Evolutionary conservation across 345 rosid species (phyloP).

Genomic region (rapeseed (Brassica napus)): Da-Ae NC_063443.1:14899501-14900000

Average conservation of each 20-base stretch:
- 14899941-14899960: constrained; percentile 76
- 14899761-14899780: constrained; percentile 93
- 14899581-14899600: constrained; percentile 24
- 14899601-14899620: constrained; percentile 75
- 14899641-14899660: constrained; percentile 89
- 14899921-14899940: constrained; percentile 96
- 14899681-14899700: constrained; percentile 81
- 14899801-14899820: constrained; percentile 93
- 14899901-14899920: constrained; percentile 81
- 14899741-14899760: constrained; percentile 98
- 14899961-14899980: constrained; percentile 72
- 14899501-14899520: background rate
- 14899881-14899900: constrained; percentile 96
- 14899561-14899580: constrained; percentile 35
- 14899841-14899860: constrained; percentile 91
- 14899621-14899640: constrained; percentile 63
- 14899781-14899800: constrained; percentile 83
- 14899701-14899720: constrained; percentile 76
- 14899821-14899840: constrained; percentile 95
- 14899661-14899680: constrained; percentile 98
- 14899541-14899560: background rate
- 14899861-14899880: constrained; percentile 83
- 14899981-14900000: constrained; percentile 61
- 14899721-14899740: constrained; percentile 97
- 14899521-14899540: background rate